Base-by-base conservation (phyloP, 1,284 basidiomycete genomes). In the Ceratorhiza oryzae-sativae region DNA sequence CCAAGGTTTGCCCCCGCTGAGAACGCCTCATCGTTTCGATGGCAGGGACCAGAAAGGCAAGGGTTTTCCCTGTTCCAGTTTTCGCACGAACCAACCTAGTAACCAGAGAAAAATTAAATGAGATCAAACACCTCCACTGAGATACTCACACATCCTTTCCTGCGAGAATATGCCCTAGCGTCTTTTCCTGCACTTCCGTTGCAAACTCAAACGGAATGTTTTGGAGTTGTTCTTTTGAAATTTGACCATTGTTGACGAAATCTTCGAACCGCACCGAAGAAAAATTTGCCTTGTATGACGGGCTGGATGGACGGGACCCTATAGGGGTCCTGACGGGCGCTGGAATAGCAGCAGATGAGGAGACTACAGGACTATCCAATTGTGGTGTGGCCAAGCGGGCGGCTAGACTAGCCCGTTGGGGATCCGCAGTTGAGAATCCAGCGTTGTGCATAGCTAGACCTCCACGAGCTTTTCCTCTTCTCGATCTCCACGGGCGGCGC, bases 51-150 rank as follows among this genome's bases (percentile, higher is more conserved):
- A 85, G 80, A 79, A 85, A 86, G 23, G 82, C 84, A 18, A 85
- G 76, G 10, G 84, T 86, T 77, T 85, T 85, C 59, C 84, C 84
- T 0, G 84, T 85, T 25, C 84, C 84, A 0, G 84, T 85, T 76
- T 84, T 84, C 51, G 84, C 83, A 76, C 85, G 83, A 4, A 83
- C 85, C 20, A 86, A 20, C 12, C 65, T 68, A 32, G 2, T 13
- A 1, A 30, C 30, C 13, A n/a, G 61, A 8, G 39, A 53, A 20
- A 39, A 41, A 46, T 55, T 34, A 45, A 15, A 45, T 42, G 9
- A 0, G 15, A 45, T 18, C 49, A 58, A 48, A 48, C 13, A 49
- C 3, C 23, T 13, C 42, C n/a, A 20, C 25, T 12, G n/a, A 12
- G 12, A 49, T 2, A 58, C 65, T 25, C 30, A 68, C 65, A 68